Evolutionary conservation across 2,329 filamentous ascomycete species (phyloP).

Genomic region (Colletotrichum eleusines): DNA sequence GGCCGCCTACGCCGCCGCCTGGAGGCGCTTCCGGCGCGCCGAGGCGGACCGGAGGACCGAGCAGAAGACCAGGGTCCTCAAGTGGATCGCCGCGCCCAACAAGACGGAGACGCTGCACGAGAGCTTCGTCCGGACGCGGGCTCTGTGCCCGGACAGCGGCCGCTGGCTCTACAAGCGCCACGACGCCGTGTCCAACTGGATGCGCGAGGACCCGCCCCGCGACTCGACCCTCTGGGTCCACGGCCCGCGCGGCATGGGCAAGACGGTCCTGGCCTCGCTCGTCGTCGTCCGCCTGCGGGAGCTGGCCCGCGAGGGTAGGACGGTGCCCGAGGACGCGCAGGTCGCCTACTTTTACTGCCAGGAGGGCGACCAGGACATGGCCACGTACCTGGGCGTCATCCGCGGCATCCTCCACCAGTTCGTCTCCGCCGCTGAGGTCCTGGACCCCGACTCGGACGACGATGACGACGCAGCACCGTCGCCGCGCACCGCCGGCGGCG

Average conservation of each 20-base stretch:
- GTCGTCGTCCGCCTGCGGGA: constrained; percentile 50
- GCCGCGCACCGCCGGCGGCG: too few relatives aligned
- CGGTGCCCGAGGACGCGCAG: constrained; percentile 40
- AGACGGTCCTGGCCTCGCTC: constrained; percentile 56
- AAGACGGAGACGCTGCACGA: constrained; percentile 17
- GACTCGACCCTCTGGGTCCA: constrained; percentile 50
- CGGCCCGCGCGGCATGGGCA: constrained; percentile 53
- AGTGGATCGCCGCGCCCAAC: constrained; percentile 26
- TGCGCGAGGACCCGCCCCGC: constrained; percentile 36
- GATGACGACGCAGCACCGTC: neutral
- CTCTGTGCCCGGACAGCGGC: constrained; percentile 26
- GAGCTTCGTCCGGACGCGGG: neutral
- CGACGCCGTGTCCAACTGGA: constrained; percentile 33
- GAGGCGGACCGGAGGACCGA: neutral
- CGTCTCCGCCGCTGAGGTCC: constrained; percentile 28
- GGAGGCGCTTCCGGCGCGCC: neutral
- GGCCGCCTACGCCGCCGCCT: neutral
- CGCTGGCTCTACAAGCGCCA: constrained; percentile 28
- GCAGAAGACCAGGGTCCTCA: constrained; percentile 20
- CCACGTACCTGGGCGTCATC: constrained; percentile 48
- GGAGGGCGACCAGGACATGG: constrained; percentile 46
- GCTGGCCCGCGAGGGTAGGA: constrained; percentile 7
- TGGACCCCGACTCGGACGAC: neutral
- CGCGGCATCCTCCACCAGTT: constrained; percentile 52
- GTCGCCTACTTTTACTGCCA: constrained; percentile 58